Evolutionary conservation across 495 filamentous ascomycete genomes (phyloP).

Genomic region (Aspergillus biplanus): DNA sequence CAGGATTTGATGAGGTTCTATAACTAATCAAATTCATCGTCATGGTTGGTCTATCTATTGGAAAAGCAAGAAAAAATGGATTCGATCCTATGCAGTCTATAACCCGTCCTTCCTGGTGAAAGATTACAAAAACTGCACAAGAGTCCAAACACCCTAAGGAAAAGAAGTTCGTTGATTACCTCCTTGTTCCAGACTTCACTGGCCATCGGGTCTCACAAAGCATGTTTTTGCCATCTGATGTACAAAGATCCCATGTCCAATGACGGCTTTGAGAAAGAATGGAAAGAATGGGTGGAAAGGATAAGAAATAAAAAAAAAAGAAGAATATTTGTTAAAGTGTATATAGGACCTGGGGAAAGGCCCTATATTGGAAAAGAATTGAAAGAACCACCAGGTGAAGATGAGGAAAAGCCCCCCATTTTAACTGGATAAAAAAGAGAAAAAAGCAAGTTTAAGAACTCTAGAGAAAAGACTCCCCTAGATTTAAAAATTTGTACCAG

Average conservation of each 20-base stretch:
- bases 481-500: constrained; percentile 31
- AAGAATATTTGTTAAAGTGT: constrained; percentile 22
- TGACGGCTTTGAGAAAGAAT: constrained; percentile 10
- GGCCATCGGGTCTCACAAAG: constrained; percentile 4
- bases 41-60: background rate
- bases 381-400: constrained; percentile 18
- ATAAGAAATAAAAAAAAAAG: constrained; percentile 12
- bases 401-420: background rate
- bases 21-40: background rate
- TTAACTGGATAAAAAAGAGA: constrained; percentile 9
- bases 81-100: background rate
- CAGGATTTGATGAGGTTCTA: background rate
- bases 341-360: constrained; percentile 1
- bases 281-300: background rate
- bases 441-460: constrained; percentile 11
- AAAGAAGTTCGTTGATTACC: background rate
- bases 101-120: background rate
- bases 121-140: background rate
- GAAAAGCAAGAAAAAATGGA: background rate
- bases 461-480: constrained; percentile 12
- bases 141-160: background rate
- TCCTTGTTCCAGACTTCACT: background rate
- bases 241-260: constrained; percentile 18
- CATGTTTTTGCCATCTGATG: constrained; percentile 8
- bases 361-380: constrained; percentile 14